Base-by-base conservation (phyloP, 306 rosid species). In the Cicer bijugum region DNA sequence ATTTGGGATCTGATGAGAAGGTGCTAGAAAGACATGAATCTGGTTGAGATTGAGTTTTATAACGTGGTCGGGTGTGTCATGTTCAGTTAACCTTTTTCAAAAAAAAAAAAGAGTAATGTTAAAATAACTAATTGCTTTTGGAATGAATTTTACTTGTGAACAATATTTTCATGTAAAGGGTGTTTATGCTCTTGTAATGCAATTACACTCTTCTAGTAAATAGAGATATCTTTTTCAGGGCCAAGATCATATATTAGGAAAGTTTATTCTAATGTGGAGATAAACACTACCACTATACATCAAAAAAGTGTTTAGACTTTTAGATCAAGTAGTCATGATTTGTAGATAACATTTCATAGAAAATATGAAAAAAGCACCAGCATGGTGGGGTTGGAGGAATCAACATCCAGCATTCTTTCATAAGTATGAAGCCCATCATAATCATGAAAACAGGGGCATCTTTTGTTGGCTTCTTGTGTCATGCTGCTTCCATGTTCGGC, bases 381-480 rank as follows among this genome's bases (percentile, higher is more conserved):
- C 16, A 33, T 59, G 65, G 65, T 59, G 65, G 65, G 65, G 43
- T 59, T 33, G 9, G 64, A 58, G 40, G 39, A 58, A 12, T 58
- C 64, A 2, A 58, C 40, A 58, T 28, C 58, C 10, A 12, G 64
- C 42, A 28, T 58, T 58, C 17, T 9, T 12, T 23, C 7, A 61
- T 61, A 15, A 28, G 42, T 58, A 28, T 61, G 67, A 44, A 61
- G 67, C 46, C 67, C 67, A 61, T 61, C 67, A n/a, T 12, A 61
- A 72, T 84, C 84, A 71, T 35, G 12, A 75, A 75, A 69, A 75
- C 72, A 38, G 1, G 59, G 81, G 51, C 57, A 28, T 37, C 23
- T 61, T 74, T 79, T 65, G 82, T 78, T 66, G 17, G 71, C 33
- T 63, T 78, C 12, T 61, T 35, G 23, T 61, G 71, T 40, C 44